Evolutionary conservation across 345 rosid genomes (phyloP).

Genomic region (Dipteronia dyeriana): DNA sequence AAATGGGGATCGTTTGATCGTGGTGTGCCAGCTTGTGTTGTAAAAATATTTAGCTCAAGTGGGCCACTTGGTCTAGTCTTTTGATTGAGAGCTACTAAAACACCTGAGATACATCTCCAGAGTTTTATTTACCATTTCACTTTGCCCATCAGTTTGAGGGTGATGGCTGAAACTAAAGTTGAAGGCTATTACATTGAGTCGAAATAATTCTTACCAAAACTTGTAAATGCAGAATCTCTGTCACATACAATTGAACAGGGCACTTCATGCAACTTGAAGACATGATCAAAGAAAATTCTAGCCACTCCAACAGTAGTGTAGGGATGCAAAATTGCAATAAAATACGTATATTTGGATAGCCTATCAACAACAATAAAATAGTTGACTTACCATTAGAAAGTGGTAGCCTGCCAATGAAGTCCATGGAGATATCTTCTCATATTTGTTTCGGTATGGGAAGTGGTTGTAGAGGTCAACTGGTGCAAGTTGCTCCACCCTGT

Average conservation of each 20-base stretch:
- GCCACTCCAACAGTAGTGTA: background rate
- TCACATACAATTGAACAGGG: background rate
- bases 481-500: conserved; percentile 8
- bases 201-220: background rate
- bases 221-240: background rate
- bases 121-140: background rate
- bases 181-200: background rate
- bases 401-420: background rate
- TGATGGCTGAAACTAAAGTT: background rate
- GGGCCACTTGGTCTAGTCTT: background rate
- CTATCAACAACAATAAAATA: conserved; percentile 4
- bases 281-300: background rate
- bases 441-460: background rate
- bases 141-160: background rate
- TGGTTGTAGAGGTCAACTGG: background rate
- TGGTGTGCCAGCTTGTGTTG: background rate
- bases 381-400: background rate
- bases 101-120: background rate
- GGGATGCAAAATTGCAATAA: background rate
- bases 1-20: background rate
- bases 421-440: background rate
- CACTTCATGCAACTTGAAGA: background rate
- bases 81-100: background rate
- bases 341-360: conserved; percentile 5
- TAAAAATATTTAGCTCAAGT: conserved; percentile 1